phyloP scores from a whole-genome alignment of 352 stramenopile species.

The Pythium plurisporium region DNA sequence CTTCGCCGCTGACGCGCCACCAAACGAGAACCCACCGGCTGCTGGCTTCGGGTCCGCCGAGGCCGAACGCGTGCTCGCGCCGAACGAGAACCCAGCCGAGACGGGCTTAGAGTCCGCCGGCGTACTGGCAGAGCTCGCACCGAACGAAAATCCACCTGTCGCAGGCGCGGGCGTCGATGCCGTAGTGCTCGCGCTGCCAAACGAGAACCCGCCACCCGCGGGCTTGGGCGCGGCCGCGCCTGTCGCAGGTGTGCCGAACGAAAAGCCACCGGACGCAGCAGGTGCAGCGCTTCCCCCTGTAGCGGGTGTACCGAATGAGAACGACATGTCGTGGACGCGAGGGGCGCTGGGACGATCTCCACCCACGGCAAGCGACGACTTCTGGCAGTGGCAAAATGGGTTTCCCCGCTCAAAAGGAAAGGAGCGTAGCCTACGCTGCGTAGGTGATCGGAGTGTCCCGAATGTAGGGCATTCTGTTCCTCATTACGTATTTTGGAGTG shows the following conservation, averaged over 20 bases:
- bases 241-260: constrained; percentile 14
- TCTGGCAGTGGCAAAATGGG: constrained; percentile 5
- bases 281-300: neutral
- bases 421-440: no score
- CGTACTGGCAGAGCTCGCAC: neutral
- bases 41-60: constrained; percentile 2
- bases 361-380: constrained; percentile 5
- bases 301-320: constrained; percentile 28
- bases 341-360: neutral
- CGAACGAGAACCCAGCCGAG: constrained; percentile 37
- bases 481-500: constrained; percentile 6
- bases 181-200: constrained; percentile 10
- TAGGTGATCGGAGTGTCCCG: constrained; percentile 5
- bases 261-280: constrained; percentile 12
- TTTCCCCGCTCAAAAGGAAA: constrained; percentile 12
- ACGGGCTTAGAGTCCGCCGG: constrained; percentile 14
- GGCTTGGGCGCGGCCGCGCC: constrained; percentile 2
- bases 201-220: constrained; percentile 18
- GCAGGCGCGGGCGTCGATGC: neutral
- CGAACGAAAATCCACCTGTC: constrained; percentile 28
- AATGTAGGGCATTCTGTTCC: constrained; percentile 1
- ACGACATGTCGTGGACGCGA: no score
- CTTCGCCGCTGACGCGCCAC: constrained; percentile 22
- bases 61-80: neutral
- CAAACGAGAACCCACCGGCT: constrained; percentile 41